These are phyloP conservation scores for Dictyostelium gargantuum DNA, from an alignment of 208 protist species.

Conservation along the genomic window DNA sequence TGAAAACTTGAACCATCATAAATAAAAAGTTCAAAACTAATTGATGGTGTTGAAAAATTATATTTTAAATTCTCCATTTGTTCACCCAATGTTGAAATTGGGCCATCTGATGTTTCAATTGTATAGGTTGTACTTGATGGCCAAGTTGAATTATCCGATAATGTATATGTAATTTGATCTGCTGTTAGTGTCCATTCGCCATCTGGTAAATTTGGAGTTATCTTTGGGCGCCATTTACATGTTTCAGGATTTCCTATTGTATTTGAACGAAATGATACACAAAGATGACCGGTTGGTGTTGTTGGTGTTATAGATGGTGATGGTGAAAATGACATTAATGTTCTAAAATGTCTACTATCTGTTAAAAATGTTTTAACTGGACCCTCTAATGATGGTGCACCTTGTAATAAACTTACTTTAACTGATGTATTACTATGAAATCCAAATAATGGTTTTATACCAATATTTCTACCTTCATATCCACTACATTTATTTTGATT, in stretches of 20 bases:
- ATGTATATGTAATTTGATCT: not conserved
- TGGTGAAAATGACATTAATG: not conserved
- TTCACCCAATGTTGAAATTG: not conserved
- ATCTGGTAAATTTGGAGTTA: not conserved
- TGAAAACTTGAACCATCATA: not conserved
- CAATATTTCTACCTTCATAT: slow-evolving; percentile 32
- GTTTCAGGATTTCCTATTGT: not conserved
- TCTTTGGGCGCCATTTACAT: slow-evolving; percentile 13
- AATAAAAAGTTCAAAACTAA: not conserved
- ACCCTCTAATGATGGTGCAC: slow-evolving; percentile 12
- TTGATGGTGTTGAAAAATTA: not conserved
- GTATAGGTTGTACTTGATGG: not conserved
- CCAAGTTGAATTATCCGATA: not conserved
- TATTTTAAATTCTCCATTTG: not conserved
- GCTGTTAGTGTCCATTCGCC: not conserved
- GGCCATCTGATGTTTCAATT: not conserved
- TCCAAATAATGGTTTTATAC: slow-evolving; percentile 40
- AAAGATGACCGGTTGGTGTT: not conserved
- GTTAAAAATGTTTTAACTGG: not conserved
- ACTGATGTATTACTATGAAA: not conserved
- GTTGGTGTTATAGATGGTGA: too few species aligned
- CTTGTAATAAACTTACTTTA: not conserved
- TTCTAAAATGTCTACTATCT: not conserved
- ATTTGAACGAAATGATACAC: not conserved
- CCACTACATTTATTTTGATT: too few species aligned